Evolutionary conservation across 371 early-diverging fungal species (phyloP), one percentile per base, ranked within the genome.

Genomic region (Rhizopus delemar): DNA sequence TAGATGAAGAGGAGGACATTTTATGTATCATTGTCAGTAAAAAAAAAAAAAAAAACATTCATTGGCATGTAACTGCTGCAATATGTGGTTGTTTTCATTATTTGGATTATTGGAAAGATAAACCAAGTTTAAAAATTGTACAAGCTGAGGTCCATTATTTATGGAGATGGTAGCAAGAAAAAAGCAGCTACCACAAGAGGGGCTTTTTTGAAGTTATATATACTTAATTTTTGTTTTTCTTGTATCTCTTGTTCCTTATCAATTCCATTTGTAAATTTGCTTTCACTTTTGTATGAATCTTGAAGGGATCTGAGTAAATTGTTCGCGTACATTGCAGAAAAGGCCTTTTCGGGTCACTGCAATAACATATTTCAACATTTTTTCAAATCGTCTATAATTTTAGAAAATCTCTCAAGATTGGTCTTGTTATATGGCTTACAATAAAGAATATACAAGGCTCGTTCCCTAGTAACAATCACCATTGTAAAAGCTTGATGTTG

Each of bases 61-160:
- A 22, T 22, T 2, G 22, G 2, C 1, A 22, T 22, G 22, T 2
- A 22, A 22, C 22, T 22, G 22, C 22, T 22, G 22, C 22, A 2
- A 22, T 22, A 22, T 22, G 2, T 22, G 22, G 22, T 22, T 22
- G 22, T 22, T 22, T 22, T 2, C 22, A 22, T 22, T 22, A 41
- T 53, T 53, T 0, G 54, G 41, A 53, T 41, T n/a, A 29, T 41
- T 29, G 31, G 41, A 3, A 12, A 53, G 43, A 13, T 53, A 53
- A 29, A 53, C 31, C 41, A 53, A 53, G 41, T 53, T 53, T 41
- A 53, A 41, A 53, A 41, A 53, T 53, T 53, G 29, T 3, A 53
- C 54, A 8, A 41, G 31, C n/a, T 53, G 41, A 11, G 54, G 11
- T 41, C 39, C 31, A 53, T 41, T 53, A 41, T 53, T 43, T 46